phyloP scores from a whole-genome alignment of 768 basidiomycete species.

The Leccinum truebloodii region DNA sequence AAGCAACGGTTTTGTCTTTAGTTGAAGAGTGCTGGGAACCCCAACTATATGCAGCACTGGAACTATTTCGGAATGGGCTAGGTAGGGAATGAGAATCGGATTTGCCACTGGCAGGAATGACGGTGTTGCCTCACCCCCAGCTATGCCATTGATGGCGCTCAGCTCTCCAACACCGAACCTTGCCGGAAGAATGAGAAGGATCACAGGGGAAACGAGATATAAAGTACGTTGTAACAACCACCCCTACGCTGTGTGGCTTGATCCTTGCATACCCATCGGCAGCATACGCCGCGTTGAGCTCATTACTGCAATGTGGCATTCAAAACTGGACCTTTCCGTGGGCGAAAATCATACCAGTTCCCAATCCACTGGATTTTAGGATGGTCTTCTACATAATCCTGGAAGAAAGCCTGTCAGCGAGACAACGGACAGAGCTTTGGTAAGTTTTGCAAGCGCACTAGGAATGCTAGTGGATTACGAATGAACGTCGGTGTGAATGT shows the following conservation, averaged over 20 bases:
- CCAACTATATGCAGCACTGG: constrained; percentile 90
- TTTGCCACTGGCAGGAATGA: background rate
- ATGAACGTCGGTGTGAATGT: constrained; percentile 2
- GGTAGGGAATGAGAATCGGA: constrained; percentile 4
- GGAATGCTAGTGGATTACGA: constrained; percentile 20
- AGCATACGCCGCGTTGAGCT: constrained; percentile 87
- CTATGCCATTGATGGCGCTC: constrained; percentile 83
- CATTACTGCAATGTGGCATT: constrained; percentile 51
- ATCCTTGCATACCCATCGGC: constrained; percentile 93
- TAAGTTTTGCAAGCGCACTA: constrained; percentile 21
- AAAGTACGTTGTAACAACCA: constrained; percentile 73
- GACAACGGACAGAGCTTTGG: background rate
- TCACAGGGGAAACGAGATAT: no score
- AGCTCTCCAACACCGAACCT: constrained; percentile 95
- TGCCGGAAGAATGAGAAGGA: constrained; percentile 1
- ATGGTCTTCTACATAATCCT: constrained; percentile 85
- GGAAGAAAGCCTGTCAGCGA: constrained; percentile 1
- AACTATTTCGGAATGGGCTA: constrained; percentile 85
- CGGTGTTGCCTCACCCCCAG: constrained; percentile 51
- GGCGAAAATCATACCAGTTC: constrained; percentile 55
- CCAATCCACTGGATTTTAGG: constrained; percentile 83
- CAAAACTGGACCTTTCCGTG: background rate
- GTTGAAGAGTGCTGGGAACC: constrained; percentile 71
- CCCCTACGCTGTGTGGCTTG: constrained; percentile 72
- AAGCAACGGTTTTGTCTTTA: constrained; percentile 69